Percentiles rank a stretch among this genome's conserved stretches.
Conservation (phyloP, 2,329 filamentous ascomycete species). For the Cytospora schulzeri region DNA sequence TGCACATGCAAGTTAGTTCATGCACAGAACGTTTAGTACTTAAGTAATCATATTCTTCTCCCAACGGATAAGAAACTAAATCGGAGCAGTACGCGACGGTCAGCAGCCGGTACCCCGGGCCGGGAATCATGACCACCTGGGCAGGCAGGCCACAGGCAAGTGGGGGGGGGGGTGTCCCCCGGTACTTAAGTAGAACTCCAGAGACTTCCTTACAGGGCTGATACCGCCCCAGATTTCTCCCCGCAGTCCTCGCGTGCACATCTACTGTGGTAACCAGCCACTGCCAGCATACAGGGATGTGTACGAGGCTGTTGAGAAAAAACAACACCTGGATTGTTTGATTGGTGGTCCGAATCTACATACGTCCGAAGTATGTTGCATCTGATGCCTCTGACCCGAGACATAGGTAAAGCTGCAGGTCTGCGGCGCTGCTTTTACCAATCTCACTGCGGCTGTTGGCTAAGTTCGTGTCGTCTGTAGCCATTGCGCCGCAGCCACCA, state of each 20-base stretch:
- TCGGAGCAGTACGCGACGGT: not conserved
- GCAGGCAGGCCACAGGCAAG: not conserved
- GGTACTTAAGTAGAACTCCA: not conserved
- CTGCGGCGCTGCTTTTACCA: not conserved
- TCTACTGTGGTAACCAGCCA: not conserved
- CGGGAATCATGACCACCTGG: not conserved
- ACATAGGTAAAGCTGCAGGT: not conserved
- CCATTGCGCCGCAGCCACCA: not conserved
- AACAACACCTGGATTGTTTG: not conserved
- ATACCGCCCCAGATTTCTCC: not conserved
- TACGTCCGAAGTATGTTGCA: not conserved
- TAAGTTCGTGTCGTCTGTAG: not conserved
- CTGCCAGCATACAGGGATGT: not conserved
- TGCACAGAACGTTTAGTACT: not conserved
- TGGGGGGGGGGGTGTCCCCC: not conserved
- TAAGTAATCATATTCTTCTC: no score
- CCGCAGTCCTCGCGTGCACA: not conserved
- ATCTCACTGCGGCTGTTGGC: not conserved
- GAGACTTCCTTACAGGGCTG: not conserved
- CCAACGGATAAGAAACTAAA: not conserved
- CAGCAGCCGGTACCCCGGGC: not conserved
- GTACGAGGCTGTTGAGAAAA: not conserved
- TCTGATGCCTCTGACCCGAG: not conserved
- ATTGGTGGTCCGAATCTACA: not conserved
- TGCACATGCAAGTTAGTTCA: not conserved